These are phyloP conservation scores for Cicer arietinum DNA, from an alignment of 306 rosid genomes.

Conservation along the genomic window DNA sequence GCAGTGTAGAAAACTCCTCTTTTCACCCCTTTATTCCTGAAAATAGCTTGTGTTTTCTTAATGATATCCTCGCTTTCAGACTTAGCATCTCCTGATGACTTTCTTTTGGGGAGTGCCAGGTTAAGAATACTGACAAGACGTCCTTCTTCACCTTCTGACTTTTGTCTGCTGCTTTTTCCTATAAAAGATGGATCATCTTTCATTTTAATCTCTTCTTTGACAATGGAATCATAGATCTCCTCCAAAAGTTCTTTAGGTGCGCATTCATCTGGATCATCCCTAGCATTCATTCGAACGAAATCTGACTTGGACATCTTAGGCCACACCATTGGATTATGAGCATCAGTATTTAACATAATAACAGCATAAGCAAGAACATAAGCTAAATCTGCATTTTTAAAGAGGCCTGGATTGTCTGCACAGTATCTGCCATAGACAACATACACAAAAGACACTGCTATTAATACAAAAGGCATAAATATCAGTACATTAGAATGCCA, in stretches of 20 bases:
- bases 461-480: conserved; percentile 42
- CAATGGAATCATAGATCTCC: conserved; percentile 90
- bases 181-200: conserved; percentile 70
- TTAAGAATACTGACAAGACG: conserved; percentile 93
- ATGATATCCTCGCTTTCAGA: conserved; percentile 93
- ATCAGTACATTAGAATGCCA: conserved; percentile 36
- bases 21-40: conserved; percentile 80
- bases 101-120: conserved; percentile 88
- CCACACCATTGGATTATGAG: conserved; percentile 99
- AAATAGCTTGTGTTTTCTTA: conserved; percentile 91
- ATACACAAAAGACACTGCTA: conserved; percentile 43
- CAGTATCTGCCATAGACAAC: conserved; percentile 79
- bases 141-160: conserved; percentile 86
- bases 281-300: conserved; percentile 87
- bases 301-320: conserved; percentile 98
- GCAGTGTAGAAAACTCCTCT: conserved; percentile 92
- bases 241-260: conserved; percentile 92
- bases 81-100: conserved; percentile 70
- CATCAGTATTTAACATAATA: conserved; percentile 96
- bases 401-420: conserved; percentile 96
- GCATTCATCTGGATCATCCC: conserved; percentile 85
- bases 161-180: conserved; percentile 72
- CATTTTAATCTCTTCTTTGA: conserved; percentile 92
- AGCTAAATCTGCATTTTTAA: conserved; percentile 96
- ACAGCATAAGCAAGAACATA: conserved; percentile 99